These are phyloP conservation scores for Lolium rigidum DNA, from an alignment of 176 grass and related monocot genomes.

Conservation along the genomic window DNA sequence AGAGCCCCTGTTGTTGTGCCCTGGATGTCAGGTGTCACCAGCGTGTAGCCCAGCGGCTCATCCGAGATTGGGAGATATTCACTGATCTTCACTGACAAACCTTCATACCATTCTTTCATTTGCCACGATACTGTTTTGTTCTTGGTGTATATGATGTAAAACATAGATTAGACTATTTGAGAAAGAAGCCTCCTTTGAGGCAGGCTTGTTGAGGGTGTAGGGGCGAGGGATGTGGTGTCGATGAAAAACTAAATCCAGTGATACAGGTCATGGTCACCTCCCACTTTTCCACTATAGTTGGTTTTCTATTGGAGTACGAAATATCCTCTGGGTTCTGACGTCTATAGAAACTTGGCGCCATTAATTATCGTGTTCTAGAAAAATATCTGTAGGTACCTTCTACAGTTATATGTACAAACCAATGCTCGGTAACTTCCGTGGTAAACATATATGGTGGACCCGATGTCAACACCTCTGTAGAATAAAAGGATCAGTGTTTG, in stretches of 20 bases:
- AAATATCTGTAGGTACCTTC: too few species aligned
- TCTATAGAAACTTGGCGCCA: too few species aligned
- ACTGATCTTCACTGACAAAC: constrained; percentile 11
- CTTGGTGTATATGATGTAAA: constrained; percentile 50
- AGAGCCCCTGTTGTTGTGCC: constrained; percentile 79
- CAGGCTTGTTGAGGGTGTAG: constrained; percentile 30
- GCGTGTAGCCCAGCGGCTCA: constrained; percentile 35
- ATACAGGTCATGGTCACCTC: neutral
- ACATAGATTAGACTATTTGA: constrained; percentile 52
- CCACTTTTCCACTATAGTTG: neutral
- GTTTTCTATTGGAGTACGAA: neutral
- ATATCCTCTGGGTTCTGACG: too few species aligned
- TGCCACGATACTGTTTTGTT: constrained; percentile 34
- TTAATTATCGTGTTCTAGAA: too few species aligned
- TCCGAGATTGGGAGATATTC: neutral
- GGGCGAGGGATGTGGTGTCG: constrained; percentile 18
- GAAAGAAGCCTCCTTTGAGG: constrained; percentile 30
- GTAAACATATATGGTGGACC: too few species aligned
- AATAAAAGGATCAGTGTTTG: too few species aligned
- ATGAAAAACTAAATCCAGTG: constrained; percentile 13
- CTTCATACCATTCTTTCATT: constrained; percentile 33
- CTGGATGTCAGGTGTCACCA: constrained; percentile 87
- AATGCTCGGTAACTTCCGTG: too few species aligned
- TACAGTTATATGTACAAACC: too few species aligned
- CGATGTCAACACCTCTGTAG: too few species aligned